Conservation (phyloP, 2,329 filamentous ascomycete species). For the Fusarium proliferatum region DNA sequence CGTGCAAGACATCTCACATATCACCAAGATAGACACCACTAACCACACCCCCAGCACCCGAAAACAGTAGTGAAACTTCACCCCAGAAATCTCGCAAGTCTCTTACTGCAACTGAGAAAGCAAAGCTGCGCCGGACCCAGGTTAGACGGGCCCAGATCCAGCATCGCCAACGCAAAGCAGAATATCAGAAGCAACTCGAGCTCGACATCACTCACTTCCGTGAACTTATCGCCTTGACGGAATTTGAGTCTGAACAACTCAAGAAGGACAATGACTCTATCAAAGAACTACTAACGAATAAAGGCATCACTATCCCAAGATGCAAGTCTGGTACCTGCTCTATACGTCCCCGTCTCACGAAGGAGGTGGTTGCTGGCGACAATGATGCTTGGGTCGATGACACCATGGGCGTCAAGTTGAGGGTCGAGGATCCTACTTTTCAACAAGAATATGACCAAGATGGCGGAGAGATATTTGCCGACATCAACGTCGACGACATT, state of each 20-base stretch:
- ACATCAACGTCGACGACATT: constrained; percentile 53
- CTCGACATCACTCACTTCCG: constrained; percentile 60
- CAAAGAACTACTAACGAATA: constrained; percentile 47
- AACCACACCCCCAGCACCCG: constrained; percentile 25
- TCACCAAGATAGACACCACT: constrained; percentile 6
- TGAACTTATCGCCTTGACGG: constrained; percentile 57
- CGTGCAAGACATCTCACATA: constrained; percentile 4
- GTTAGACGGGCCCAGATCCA: constrained; percentile 65
- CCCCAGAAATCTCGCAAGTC: constrained; percentile 36
- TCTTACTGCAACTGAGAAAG: constrained; percentile 51
- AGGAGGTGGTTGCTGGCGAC: background rate
- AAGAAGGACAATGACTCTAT: constrained; percentile 58
- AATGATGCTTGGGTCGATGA: constrained; percentile 38
- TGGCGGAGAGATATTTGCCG: constrained; percentile 46
- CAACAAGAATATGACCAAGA: constrained; percentile 6
- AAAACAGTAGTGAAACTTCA: constrained; percentile 22
- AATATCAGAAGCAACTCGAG: constrained; percentile 66
- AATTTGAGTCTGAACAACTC: constrained; percentile 54
- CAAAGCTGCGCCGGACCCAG: constrained; percentile 61
- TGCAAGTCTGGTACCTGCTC: constrained; percentile 17
- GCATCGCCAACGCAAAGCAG: constrained; percentile 66
- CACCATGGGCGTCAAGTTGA: constrained; percentile 10
- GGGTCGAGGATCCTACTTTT: background rate
- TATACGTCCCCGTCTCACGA: background rate
- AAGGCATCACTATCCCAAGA: constrained; percentile 37